Conservation (phyloP, 148 eudicot genomes). For the Cornus kousa region DNA sequence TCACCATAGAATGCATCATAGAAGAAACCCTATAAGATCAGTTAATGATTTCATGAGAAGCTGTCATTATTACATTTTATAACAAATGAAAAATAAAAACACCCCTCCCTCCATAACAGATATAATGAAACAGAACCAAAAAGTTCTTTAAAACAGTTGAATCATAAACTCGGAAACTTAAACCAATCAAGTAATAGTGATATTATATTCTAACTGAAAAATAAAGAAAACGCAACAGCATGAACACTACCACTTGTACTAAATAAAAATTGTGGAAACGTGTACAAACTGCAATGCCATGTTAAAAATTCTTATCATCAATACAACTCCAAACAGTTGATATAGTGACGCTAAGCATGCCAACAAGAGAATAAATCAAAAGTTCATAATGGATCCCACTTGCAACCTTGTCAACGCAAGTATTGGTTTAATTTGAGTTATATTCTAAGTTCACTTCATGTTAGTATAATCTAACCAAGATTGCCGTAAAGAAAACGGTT, state of each 20-base stretch:
- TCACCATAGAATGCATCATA: conserved; percentile 98
- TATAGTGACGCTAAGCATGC: neutral
- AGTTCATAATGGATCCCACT: neutral
- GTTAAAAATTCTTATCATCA: neutral
- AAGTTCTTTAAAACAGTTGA: neutral
- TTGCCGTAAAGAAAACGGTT: too few relatives aligned
- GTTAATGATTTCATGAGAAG: neutral
- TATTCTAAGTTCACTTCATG: neutral
- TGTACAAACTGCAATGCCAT: neutral
- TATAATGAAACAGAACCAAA: neutral
- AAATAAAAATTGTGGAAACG: neutral
- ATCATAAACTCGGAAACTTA: neutral
- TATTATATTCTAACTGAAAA: neutral
- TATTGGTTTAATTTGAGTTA: neutral
- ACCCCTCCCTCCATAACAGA: neutral
- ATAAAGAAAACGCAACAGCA: neutral
- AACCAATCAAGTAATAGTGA: neutral
- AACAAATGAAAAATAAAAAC: neutral
- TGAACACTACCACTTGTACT: neutral
- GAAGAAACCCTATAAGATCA: conserved; percentile 69
- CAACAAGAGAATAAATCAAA: neutral
- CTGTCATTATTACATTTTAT: neutral
- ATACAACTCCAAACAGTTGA: neutral
- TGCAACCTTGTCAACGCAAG: too few relatives aligned
- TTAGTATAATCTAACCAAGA: too few relatives aligned